A percentile compares a stretch with the other conserved stretches of the same genome.
These are phyloP conservation scores for Ploettnerulaceae sp. DNA, from an alignment of 2,329 filamentous ascomycete genomes.

Conservation along the genomic window DNA sequence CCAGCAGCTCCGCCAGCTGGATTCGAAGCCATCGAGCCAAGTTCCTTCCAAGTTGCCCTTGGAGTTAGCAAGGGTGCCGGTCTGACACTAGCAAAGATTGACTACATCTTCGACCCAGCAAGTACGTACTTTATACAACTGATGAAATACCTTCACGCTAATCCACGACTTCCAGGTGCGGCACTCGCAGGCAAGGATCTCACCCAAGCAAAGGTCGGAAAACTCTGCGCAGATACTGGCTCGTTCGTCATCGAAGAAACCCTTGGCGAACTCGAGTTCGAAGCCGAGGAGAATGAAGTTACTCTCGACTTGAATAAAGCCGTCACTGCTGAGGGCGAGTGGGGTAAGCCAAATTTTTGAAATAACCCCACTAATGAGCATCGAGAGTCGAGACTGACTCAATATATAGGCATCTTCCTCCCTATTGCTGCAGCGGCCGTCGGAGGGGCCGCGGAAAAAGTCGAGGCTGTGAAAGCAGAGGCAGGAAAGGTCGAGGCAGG, in stretches of 20 bases:
- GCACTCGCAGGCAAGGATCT: constrained; percentile 32
- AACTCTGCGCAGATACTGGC: constrained; percentile 35
- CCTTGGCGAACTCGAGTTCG: constrained; percentile 40
- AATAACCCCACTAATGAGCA: too few relatives aligned
- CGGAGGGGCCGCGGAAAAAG: too few relatives aligned
- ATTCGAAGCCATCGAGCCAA: constrained; percentile 37
- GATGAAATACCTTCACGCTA: too few relatives aligned
- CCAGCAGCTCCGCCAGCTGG: constrained; percentile 36
- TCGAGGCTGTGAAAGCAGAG: too few relatives aligned
- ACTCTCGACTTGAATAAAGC: constrained; percentile 20
- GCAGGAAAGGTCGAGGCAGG: background rate
- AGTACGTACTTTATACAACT: constrained; percentile 31
- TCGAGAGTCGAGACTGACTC: background rate
- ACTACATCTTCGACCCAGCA: constrained; percentile 37
- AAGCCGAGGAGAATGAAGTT: constrained; percentile 39
- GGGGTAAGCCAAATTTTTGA: constrained; percentile 9
- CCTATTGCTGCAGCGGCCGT: background rate
- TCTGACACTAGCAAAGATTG: constrained; percentile 38
- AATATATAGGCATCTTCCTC: background rate
- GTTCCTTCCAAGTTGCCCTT: constrained; percentile 36
- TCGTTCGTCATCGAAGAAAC: constrained; percentile 36
- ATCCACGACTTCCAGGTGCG: constrained; percentile 24
- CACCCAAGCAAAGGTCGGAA: constrained; percentile 35
- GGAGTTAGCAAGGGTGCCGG: constrained; percentile 30
- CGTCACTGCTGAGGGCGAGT: constrained; percentile 20